phyloP scores from a whole-genome alignment of 768 basidiomycete genomes.

The Suillus subalutaceus region DNA sequence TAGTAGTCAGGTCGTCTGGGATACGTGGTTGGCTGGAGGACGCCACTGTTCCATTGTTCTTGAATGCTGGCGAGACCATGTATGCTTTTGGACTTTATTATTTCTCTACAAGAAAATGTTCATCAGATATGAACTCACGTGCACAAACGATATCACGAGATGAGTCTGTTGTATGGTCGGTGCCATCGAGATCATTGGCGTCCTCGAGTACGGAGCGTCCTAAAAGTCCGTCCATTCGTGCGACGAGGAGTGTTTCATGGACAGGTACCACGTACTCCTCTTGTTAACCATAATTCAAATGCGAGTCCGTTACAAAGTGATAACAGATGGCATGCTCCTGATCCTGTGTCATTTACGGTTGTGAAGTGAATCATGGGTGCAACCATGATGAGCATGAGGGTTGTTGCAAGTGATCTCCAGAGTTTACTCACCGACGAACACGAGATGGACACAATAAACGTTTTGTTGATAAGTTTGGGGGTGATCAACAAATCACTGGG shows the following conservation, averaged over 20 bases:
- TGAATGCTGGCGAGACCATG: not conserved
- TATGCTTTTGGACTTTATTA: not conserved
- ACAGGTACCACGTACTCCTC: constrained; percentile 3
- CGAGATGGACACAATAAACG: not conserved
- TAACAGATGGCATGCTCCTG: not conserved
- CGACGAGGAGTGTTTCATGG: not conserved
- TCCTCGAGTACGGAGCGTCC: not conserved
- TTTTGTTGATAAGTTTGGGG: not conserved
- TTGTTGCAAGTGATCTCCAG: not conserved
- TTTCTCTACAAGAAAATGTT: not conserved
- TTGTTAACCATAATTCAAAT: not conserved
- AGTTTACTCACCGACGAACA: not conserved
- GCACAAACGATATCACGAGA: not conserved
- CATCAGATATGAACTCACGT: not conserved
- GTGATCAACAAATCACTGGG: not conserved
- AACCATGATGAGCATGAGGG: no score
- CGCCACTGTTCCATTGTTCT: not conserved
- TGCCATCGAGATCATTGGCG: not conserved
- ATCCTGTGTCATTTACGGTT: not conserved
- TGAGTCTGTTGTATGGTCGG: not conserved
- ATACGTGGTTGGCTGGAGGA: not conserved
- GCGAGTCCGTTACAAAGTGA: constrained; percentile 1
- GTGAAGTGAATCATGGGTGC: not conserved
- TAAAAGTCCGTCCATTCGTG: constrained; percentile 4
- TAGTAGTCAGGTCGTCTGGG: not conserved